Evolutionary conservation across 441 rosid genomes (phyloP), one percentile per base, ranked within the genome.

Genomic region (Lepidium campestre): DNA sequence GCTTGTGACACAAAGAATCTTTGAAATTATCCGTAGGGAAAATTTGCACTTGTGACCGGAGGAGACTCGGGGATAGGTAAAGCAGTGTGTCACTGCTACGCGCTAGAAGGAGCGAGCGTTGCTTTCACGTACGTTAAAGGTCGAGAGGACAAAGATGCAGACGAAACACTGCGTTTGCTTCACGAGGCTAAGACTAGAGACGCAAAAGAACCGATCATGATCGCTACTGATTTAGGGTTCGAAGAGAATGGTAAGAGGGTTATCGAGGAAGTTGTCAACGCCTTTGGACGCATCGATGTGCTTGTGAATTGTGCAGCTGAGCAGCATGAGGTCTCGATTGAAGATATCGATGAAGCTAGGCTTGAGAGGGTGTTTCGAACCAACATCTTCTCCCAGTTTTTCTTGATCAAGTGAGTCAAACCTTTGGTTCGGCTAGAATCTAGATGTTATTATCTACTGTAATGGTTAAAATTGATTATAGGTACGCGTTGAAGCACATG

Each of bases 21-120:
- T 3, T 57, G 15, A 44, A 40, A 44, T 0, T 46, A 46, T 49
- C 14, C 8, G 54, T 65, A 86, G 89, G 96, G 94, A 42, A 85
- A 67, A 81, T 89, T 91, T 40, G 86, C 93, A 2, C 66, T 89
- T 7, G 86, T 89, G 47, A 91, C 92, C 0, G 92, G 92, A 5
- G 96, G 97, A 10, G 93, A 88, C 69, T 91, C 91, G 0, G 97
- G 93, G 31, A 88, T 88, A 25, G 91, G 97, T 17, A 56, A 84
- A 73, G 91, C 93, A 0, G 89, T 86, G 61, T 68, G 83, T 66
- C 70, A 77, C 63, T 67, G 56, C 48, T 90, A 80, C 29, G 82
- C 76, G 0, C 72, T 57, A 9, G 91, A 88, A 9, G 97, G 97
- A 0, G 95, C 96, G 12, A 86, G 82, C 0, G 88, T 90, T 46